These are phyloP conservation scores for Microsporum audouinii DNA, from an alignment of 2,329 filamentous ascomycete species.

Conservation along the genomic window DNA sequence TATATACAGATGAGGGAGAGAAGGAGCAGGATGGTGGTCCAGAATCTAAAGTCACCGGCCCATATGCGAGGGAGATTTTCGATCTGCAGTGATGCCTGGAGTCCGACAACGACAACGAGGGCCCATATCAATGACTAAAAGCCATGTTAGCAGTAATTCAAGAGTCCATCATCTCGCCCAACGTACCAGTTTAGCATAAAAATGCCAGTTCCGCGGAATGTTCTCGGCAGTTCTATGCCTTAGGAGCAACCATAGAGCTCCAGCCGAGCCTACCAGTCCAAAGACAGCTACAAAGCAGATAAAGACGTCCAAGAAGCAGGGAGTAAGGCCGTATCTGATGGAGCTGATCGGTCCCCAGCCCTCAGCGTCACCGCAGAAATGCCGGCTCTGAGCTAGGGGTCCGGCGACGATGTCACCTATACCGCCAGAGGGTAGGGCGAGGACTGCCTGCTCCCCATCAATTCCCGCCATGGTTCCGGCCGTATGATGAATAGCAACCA, in stretches of 20 bases:
- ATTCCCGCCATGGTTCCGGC: slow-evolving; percentile 18
- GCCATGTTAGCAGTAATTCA: not conserved
- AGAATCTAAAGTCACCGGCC: slow-evolving; percentile 74
- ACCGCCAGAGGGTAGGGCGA: slow-evolving; percentile 13
- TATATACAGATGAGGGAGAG: slow-evolving; percentile 64
- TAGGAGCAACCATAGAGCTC: slow-evolving; percentile 69
- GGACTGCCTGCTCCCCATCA: slow-evolving; percentile 17
- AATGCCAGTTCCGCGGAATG: slow-evolving; percentile 76
- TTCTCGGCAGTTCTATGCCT: slow-evolving; percentile 55
- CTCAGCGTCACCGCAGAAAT: slow-evolving; percentile 72
- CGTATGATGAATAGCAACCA: not conserved
- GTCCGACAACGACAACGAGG: slow-evolving; percentile 55
- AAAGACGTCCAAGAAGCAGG: slow-evolving; percentile 92
- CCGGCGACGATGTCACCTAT: slow-evolving; percentile 12
- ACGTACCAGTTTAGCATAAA: slow-evolving; percentile 79
- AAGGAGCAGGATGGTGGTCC: slow-evolving; percentile 62
- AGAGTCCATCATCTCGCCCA: not conserved
- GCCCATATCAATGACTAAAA: slow-evolving; percentile 51
- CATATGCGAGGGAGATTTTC: slow-evolving; percentile 57
- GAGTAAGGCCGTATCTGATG: slow-evolving; percentile 83
- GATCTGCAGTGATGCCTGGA: slow-evolving; percentile 68
- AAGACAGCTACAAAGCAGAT: slow-evolving; percentile 65
- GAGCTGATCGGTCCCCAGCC: slow-evolving; percentile 93
- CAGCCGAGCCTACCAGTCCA: slow-evolving; percentile 64
- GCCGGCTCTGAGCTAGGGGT: slow-evolving; percentile 43